A percentile compares a stretch with the other conserved stretches of the same genome.
Conservation (phyloP, 2,329 filamentous ascomycete genomes). For the Pseudopithomyces chartarum region DNA sequence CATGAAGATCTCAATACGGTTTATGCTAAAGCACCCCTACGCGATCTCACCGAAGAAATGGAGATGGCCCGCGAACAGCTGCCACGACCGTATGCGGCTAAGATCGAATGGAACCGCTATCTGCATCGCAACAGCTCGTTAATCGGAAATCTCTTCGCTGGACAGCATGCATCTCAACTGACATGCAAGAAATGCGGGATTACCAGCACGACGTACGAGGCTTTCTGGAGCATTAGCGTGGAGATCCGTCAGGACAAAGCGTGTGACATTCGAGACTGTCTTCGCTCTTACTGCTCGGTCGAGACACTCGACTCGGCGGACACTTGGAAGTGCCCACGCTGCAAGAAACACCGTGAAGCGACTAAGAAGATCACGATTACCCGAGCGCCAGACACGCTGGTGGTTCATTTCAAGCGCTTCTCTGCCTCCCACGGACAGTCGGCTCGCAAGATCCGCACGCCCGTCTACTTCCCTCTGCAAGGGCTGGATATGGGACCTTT, state of each 20-base stretch:
- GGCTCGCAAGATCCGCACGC: conserved; percentile 70
- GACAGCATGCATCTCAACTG: conserved; percentile 67
- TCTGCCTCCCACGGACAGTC: conserved; percentile 60
- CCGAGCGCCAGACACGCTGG: conserved; percentile 77
- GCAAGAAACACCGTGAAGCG: conserved; percentile 69
- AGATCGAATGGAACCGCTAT: conserved; percentile 76
- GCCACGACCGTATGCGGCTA: conserved; percentile 67
- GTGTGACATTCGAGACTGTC: conserved; percentile 69
- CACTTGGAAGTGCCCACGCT: conserved; percentile 74
- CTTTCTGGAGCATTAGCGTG: conserved; percentile 73
- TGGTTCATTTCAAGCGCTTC: conserved; percentile 77
- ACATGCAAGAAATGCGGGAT: conserved; percentile 65
- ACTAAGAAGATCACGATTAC: conserved; percentile 76
- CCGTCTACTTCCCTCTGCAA: conserved; percentile 77
- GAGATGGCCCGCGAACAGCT: conserved; percentile 65
- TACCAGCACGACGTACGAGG: conserved; percentile 70
- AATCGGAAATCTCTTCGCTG: conserved; percentile 79
- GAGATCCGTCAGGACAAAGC: conserved; percentile 68
- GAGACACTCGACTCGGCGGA: conserved; percentile 71
- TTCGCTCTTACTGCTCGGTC: conserved; percentile 70
- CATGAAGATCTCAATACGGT: conserved; percentile 83
- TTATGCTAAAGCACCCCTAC: conserved; percentile 63
- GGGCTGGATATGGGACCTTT: conserved; percentile 68
- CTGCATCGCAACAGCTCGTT: conserved; percentile 73
- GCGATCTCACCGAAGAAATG: conserved; percentile 62